These are phyloP conservation scores for Acacia concinna DNA, from an alignment of 331 rosid species.

Conservation along the genomic window DNA sequence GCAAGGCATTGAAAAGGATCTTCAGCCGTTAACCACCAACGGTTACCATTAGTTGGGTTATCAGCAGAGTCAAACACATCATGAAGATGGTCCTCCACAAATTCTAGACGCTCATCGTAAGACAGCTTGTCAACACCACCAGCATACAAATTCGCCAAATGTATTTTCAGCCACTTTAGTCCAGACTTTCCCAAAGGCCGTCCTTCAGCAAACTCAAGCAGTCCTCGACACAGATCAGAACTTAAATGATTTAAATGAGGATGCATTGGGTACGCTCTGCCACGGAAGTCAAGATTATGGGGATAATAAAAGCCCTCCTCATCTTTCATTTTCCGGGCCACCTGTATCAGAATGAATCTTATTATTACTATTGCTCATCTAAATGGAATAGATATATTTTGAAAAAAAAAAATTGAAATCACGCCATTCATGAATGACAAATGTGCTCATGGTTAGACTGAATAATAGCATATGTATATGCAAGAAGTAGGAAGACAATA, in stretches of 20 bases:
- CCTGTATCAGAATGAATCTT: constrained; percentile 50
- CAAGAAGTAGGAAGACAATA: not conserved
- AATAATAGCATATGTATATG: not conserved
- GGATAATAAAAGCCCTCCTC: constrained; percentile 91
- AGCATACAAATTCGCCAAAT: constrained; percentile 68
- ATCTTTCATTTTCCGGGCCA: constrained; percentile 77
- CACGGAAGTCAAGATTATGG: constrained; percentile 90
- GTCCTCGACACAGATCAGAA: constrained; percentile 87
- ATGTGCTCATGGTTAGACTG: constrained; percentile 7
- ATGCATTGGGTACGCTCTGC: constrained; percentile 94
- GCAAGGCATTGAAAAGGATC: constrained; percentile 90
- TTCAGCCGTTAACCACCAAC: constrained; percentile 89
- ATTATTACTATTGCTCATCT: constrained; percentile 20
- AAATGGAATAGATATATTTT: constrained; percentile 6
- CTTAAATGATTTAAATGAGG: constrained; percentile 88
- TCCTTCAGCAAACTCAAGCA: constrained; percentile 86
- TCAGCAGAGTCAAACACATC: constrained; percentile 79
- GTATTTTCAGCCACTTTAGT: constrained; percentile 76
- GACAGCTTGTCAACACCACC: constrained; percentile 80
- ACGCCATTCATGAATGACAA: constrained; percentile 1
- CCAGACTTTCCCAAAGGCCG: constrained; percentile 78
- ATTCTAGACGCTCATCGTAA: constrained; percentile 64
- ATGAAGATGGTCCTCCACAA: constrained; percentile 68
- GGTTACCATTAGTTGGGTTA: constrained; percentile 65
- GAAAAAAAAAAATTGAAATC: not conserved